Conservation (phyloP, 345 rosid genomes). For the Acer negundo region DNA sequence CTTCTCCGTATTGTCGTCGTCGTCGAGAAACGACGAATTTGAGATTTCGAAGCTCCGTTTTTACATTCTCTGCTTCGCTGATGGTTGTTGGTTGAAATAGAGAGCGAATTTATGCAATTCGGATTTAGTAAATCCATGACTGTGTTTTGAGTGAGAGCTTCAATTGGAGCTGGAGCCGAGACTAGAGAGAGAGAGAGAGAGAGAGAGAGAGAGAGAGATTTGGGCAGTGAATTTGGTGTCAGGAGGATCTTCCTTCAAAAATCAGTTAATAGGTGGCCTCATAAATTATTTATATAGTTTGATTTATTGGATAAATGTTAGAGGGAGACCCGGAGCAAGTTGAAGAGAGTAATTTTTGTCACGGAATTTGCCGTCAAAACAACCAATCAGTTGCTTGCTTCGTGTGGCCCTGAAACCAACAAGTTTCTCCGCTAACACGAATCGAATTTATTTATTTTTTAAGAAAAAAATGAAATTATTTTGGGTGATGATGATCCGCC, state of each 20-base stretch:
- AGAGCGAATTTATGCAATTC: constrained; percentile 11
- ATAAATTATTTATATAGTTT: neutral
- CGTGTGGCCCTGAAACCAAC: constrained; percentile 1
- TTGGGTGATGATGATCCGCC: too few species aligned
- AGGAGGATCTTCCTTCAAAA: neutral
- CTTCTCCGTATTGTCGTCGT: neutral
- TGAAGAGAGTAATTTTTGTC: neutral
- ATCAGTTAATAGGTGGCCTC: constrained; percentile 5
- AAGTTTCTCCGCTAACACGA: neutral
- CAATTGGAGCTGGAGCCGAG: neutral
- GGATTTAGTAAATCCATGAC: constrained; percentile 10
- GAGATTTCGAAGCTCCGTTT: neutral
- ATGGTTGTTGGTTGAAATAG: neutral
- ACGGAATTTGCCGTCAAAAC: neutral
- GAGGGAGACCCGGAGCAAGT: neutral
- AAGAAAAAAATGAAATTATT: too few species aligned
- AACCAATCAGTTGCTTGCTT: neutral
- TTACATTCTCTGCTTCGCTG: neutral
- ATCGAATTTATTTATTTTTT: too few species aligned
- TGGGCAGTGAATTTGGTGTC: neutral
- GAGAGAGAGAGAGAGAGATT: neutral
- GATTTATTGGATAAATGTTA: constrained; percentile 4
- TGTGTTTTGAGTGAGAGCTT: too few species aligned
- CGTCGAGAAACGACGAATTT: neutral
- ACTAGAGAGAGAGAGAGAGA: neutral